These are phyloP conservation scores for Neurospora sp. DNA, from an alignment of 495 filamentous ascomycete species.

Conservation along the genomic window DNA sequence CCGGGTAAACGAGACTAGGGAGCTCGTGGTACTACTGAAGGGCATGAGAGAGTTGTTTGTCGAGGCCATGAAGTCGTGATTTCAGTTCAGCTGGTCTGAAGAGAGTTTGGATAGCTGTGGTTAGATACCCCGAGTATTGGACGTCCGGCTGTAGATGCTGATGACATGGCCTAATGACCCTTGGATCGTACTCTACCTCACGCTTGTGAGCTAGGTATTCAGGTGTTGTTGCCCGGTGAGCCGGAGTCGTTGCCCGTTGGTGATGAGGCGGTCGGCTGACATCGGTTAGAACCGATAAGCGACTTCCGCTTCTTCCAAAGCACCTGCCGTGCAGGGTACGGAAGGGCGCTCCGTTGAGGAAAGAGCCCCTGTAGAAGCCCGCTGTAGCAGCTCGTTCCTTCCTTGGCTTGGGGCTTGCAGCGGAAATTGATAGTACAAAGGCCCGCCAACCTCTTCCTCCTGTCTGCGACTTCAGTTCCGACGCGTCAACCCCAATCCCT, in stretches of 20 bases:
- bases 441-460: not conserved
- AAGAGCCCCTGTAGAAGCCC: not conserved
- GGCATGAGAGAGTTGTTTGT: conserved; percentile 86
- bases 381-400: not conserved
- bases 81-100: not conserved
- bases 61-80: conserved; percentile 41
- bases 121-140: not conserved
- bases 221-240: not conserved
- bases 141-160: not conserved
- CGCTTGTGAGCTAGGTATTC: not conserved
- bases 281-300: not conserved
- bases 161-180: too few relatives aligned
- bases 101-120: not conserved
- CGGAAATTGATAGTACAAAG: not conserved
- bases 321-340: too few relatives aligned
- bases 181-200: too few relatives aligned
- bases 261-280: not conserved
- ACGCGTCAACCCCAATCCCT: not conserved
- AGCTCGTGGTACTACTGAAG: conserved; percentile 73
- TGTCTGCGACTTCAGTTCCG: not conserved
- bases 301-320: not conserved
- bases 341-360: not conserved
- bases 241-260: not conserved
- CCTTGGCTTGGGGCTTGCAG: not conserved
- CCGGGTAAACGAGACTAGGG: conserved; percentile 69